Evolutionary conservation across 495 filamentous ascomycete genomes (phyloP).

Genomic region (Trichoderma erinaceum): DNA sequence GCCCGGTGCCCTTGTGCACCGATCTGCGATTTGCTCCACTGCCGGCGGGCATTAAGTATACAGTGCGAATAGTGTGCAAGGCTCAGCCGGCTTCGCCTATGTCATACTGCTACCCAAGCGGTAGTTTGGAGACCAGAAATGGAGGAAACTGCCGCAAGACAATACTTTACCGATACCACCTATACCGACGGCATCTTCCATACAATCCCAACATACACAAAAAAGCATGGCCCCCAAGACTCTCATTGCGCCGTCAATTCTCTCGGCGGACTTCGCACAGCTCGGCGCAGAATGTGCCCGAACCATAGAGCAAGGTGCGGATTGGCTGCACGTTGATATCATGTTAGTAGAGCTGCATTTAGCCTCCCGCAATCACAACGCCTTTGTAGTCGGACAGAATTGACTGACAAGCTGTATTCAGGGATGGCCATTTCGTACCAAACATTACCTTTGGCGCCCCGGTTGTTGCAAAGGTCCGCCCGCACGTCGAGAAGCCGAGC

Average conservation of each 20-base stretch:
- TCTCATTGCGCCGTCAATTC: constrained; percentile 94
- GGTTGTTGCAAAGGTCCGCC: constrained; percentile 87
- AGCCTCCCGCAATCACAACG: constrained; percentile 11
- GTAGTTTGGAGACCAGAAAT: too few relatives aligned
- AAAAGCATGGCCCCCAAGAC: constrained; percentile 74
- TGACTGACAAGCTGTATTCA: constrained; percentile 17
- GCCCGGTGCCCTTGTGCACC: not conserved
- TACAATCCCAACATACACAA: not conserved
- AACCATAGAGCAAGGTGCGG: constrained; percentile 75
- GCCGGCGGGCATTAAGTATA: too few relatives aligned
- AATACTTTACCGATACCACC: too few relatives aligned
- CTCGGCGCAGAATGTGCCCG: constrained; percentile 77
- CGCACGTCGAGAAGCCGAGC: constrained; percentile 58
- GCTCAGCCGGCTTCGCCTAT: too few relatives aligned
- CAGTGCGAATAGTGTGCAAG: too few relatives aligned
- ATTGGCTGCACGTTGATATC: constrained; percentile 89
- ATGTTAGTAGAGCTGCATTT: constrained; percentile 49
- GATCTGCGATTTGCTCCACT: too few relatives aligned
- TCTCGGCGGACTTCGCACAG: constrained; percentile 88
- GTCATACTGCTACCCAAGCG: too few relatives aligned
- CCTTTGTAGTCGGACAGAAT: not conserved
- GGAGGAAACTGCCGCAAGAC: too few relatives aligned
- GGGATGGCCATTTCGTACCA: constrained; percentile 93
- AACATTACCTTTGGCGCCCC: constrained; percentile 95
- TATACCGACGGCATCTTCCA: too few relatives aligned